phyloP scores from a whole-genome alignment of 2,329 filamentous ascomycete species.

The Pyrenochaeta sp. region DNA sequence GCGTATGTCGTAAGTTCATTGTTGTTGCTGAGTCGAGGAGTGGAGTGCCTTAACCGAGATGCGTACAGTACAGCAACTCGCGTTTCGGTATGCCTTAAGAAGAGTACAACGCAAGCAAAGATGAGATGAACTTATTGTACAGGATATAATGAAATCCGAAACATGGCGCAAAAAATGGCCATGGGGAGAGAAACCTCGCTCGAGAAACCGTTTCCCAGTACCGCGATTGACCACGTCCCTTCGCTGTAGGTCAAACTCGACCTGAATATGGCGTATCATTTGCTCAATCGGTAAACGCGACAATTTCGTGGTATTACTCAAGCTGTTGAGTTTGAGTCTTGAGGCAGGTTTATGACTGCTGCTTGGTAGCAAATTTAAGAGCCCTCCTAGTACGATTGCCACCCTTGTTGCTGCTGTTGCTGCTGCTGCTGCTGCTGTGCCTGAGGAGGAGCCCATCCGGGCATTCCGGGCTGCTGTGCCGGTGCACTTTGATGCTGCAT shows the following conservation, averaged over 20 bases:
- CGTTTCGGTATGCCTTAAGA: slow-evolving; percentile 2
- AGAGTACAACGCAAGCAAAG: slow-evolving; percentile 6
- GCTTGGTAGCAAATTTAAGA: background rate
- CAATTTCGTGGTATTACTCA: background rate
- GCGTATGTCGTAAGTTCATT: slow-evolving; percentile 32
- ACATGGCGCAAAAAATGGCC: slow-evolving; percentile 1
- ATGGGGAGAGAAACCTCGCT: background rate
- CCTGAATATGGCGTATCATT: background rate
- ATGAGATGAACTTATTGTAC: slow-evolving; percentile 32
- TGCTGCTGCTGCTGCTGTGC: slow-evolving; percentile 28
- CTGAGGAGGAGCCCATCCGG: slow-evolving; percentile 58
- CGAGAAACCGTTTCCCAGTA: background rate
- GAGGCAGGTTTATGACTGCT: background rate
- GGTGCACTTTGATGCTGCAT: slow-evolving; percentile 54
- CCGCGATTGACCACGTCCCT: background rate
- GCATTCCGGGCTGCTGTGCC: slow-evolving; percentile 61
- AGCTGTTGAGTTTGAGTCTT: background rate
- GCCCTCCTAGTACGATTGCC: slow-evolving; percentile 45
- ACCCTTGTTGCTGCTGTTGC: slow-evolving; percentile 47
- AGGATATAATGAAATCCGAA: slow-evolving; percentile 32
- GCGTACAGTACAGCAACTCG: slow-evolving; percentile 6
- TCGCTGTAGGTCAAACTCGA: background rate
- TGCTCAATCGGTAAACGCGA: background rate
- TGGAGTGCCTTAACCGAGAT: slow-evolving; percentile 9
- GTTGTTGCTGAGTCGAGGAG: slow-evolving; percentile 17